phyloP scores from a whole-genome alignment of 129 eudicot genomes.

The Cynara cardunculus region DNA sequence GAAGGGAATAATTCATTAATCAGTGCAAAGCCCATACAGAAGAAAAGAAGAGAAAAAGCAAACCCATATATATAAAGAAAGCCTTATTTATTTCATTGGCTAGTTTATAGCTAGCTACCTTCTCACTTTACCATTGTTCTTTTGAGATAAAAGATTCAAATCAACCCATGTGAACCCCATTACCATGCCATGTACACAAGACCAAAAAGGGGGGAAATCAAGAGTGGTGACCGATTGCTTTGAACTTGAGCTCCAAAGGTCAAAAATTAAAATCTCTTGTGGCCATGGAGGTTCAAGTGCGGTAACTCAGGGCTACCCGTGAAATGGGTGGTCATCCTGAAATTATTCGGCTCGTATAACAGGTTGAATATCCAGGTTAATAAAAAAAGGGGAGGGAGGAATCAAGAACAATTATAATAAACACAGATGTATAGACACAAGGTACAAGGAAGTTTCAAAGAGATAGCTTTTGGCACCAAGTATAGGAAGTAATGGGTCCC shows the following conservation, averaged over 20 bases:
- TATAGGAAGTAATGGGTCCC: slow-evolving; percentile 29
- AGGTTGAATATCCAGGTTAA: too few species aligned
- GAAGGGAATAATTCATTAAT: slow-evolving; percentile 41
- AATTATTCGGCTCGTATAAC: too few species aligned
- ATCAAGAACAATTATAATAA: slow-evolving; percentile 15
- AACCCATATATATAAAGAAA: slow-evolving; percentile 34
- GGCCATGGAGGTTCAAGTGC: too few species aligned
- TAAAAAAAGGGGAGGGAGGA: too few species aligned
- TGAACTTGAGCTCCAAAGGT: too few species aligned
- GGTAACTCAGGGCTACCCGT: too few species aligned
- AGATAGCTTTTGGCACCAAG: slow-evolving; percentile 37
- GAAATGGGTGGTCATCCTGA: too few species aligned
- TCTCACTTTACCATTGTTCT: slow-evolving; percentile 27
- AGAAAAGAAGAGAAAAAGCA: slow-evolving; percentile 23
- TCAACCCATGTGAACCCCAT: slow-evolving; percentile 60
- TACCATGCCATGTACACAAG: slow-evolving; percentile 30
- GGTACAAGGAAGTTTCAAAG: slow-evolving; percentile 33
- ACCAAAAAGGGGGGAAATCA: not conserved
- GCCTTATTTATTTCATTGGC: slow-evolving; percentile 35
- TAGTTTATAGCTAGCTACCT: slow-evolving; percentile 38
- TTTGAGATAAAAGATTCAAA: slow-evolving; percentile 37
- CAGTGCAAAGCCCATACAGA: slow-evolving; percentile 53
- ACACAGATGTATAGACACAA: slow-evolving; percentile 26
- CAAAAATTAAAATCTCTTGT: too few species aligned
- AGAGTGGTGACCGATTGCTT: too few species aligned